Evolutionary conservation across 257 asterid species (phyloP), one percentile per base, ranked within the genome.

Genomic region (Jacaranda copaia): DNA sequence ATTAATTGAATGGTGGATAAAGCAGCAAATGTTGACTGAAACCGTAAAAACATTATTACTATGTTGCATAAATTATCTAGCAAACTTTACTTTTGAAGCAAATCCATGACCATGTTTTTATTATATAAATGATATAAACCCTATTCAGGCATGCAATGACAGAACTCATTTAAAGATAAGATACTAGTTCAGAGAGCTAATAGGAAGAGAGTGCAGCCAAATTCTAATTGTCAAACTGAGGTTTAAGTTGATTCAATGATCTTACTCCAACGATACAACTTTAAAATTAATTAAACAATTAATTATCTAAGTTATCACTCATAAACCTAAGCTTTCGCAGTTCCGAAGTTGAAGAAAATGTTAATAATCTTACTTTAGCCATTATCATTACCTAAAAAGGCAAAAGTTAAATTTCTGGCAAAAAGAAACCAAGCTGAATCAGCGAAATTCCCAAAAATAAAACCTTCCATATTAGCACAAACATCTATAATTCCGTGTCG

Each of bases 401-500:
- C 46, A 5, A 46, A 74, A 42, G 43, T 32, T 45, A 45, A 5
- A 60, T 12, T 53, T 35, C 48, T 77, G 20, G 13, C 52, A 74
- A 78, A 56, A 53, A 35, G 6, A 25, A 51, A 45, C 48, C 59
- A n/a, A 4, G 32, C 8, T 16, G 36, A 70, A 55, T 66, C 71
- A 39, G 51, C 18, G 57, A 76, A 63, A 63, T 35, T 73, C 25
- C 80, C 78, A 35, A 43, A 77, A 52, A 36, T 25, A 14, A 68
- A 56, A 6, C 75, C 45, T 83, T 83, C 86, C 84, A 63, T 57
- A 83, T 73, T 73, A 15, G 79, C 74, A 36, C 81, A 71, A 38
- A 73, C 79, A 79, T 62, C 19, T 63, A 72, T 14, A 45, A 57
- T 38, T 46, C 18, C 80, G 57, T n/a, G 18, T 45, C 32, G 16